These are phyloP conservation scores for Priceomyces melissophilus DNA, from an alignment of 805 yeast genomes.

Conservation along the genomic window DNA sequence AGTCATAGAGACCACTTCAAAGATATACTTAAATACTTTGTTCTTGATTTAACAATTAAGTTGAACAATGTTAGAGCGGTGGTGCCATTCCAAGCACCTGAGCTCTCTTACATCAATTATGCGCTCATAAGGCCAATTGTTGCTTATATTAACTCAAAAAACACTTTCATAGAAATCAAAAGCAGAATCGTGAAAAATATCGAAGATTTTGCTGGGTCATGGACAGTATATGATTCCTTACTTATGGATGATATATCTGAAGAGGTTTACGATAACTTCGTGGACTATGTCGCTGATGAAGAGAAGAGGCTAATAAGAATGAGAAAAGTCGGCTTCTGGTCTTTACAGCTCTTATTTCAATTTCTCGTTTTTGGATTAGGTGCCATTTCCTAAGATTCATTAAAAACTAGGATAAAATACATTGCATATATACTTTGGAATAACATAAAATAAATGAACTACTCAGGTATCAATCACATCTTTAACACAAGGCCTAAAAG, in stretches of 20 bases:
- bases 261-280: constrained; percentile 89
- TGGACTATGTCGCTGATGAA: constrained; percentile 83
- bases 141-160: constrained; percentile 86
- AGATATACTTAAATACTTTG: constrained; percentile 54
- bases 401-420: background rate
- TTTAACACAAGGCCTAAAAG: constrained; percentile 49
- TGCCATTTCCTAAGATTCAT: constrained; percentile 27
- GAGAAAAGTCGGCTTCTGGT: constrained; percentile 89
- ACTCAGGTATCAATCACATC: constrained; percentile 22
- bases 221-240: constrained; percentile 91
- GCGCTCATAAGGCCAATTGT: constrained; percentile 94
- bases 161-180: constrained; percentile 83
- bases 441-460: background rate
- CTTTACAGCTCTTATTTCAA: constrained; percentile 80
- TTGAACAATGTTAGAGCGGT: constrained; percentile 84
- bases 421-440: background rate
- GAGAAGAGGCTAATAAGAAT: constrained; percentile 68
- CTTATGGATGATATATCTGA: constrained; percentile 88
- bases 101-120: constrained; percentile 84
- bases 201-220: constrained; percentile 87
- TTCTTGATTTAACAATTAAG: constrained; percentile 74
- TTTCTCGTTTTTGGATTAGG: constrained; percentile 80
- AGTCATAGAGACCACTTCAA: constrained; percentile 22
- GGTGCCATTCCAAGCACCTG: constrained; percentile 84
- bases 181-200: constrained; percentile 78